Conservation (phyloP, 75 land plant species). For the Gnetum montanum region DNA sequence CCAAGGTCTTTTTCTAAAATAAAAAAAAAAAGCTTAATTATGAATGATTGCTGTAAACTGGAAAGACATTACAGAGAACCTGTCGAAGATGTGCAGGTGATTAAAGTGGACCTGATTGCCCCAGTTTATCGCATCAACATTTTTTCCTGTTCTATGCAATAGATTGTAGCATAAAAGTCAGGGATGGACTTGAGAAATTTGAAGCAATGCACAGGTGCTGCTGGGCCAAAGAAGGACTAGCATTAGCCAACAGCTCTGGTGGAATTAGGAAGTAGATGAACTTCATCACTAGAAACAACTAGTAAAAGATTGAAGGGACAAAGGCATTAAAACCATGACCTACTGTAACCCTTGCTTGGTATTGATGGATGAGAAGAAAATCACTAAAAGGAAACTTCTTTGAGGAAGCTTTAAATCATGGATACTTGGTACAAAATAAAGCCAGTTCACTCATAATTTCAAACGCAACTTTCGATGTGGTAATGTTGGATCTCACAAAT, state of each 20-base stretch:
- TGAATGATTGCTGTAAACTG: too few species aligned
- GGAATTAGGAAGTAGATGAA: slow-evolving; percentile 93
- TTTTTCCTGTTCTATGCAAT: too few species aligned
- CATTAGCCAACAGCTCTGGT: slow-evolving; percentile 88
- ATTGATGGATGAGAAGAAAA: slow-evolving; percentile 53
- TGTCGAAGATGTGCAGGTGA: too few species aligned
- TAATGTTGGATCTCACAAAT: slow-evolving; percentile 81
- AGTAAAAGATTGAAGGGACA: slow-evolving; percentile 37
- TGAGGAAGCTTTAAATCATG: slow-evolving; percentile 49
- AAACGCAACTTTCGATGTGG: slow-evolving; percentile 83
- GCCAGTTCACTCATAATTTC: slow-evolving; percentile 65
- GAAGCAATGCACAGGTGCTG: slow-evolving; percentile 87
- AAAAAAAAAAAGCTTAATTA: too few species aligned
- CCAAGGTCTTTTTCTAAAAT: too few species aligned
- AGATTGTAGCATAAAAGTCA: too few species aligned
- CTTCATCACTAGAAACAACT: slow-evolving; percentile 60
- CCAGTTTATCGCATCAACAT: too few species aligned
- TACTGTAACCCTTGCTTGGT: slow-evolving; percentile 88
- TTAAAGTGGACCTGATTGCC: too few species aligned
- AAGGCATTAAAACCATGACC: slow-evolving; percentile 60
- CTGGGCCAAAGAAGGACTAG: slow-evolving; percentile 80
- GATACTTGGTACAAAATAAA: slow-evolving; percentile 52
- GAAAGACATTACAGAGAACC: too few species aligned
- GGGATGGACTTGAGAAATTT: too few species aligned
- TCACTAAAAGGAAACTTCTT: slow-evolving; percentile 45